Conservation (phyloP, 371 early-diverging fungal genomes). For the Syncephalastrum monosporum region DNA sequence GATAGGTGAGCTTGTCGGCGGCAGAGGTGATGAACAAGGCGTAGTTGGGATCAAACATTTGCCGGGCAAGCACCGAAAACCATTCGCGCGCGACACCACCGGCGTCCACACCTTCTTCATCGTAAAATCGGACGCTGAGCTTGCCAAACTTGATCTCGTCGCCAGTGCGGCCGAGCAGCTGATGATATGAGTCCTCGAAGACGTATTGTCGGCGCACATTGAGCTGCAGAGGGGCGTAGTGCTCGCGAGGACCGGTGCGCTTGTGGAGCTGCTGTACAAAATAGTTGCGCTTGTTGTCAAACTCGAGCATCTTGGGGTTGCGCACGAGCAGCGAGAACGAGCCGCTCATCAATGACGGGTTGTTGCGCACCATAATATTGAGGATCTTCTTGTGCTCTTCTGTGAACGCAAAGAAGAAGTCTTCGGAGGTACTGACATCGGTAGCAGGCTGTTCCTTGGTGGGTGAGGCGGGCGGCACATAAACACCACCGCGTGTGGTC, state of each 20-base stretch:
- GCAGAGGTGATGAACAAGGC: slow-evolving; percentile 97
- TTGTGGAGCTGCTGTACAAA: slow-evolving; percentile 95
- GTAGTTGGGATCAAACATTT: slow-evolving; percentile 99
- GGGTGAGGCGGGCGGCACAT: slow-evolving; percentile 19
- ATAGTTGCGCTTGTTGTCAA: slow-evolving; percentile 98
- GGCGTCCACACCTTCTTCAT: slow-evolving; percentile 98
- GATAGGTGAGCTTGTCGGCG: slow-evolving; percentile 94
- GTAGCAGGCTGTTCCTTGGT: slow-evolving; percentile 21
- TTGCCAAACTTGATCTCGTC: slow-evolving; percentile 94
- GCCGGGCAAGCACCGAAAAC: slow-evolving; percentile 94
- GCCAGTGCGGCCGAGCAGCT: slow-evolving; percentile 86
- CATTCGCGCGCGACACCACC: slow-evolving; percentile 99
- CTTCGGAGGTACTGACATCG: slow-evolving; percentile 49
- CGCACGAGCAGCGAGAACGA: slow-evolving; percentile 95
- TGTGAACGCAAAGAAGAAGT: slow-evolving; percentile 86
- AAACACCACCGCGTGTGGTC: slow-evolving; percentile 7
- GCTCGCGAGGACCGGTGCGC: slow-evolving; percentile 62
- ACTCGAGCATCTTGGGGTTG: slow-evolving; percentile 96
- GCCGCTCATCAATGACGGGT: slow-evolving; percentile 92
- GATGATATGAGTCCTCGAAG: slow-evolving; percentile 96
- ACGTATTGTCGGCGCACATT: slow-evolving; percentile 93
- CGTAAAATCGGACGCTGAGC: slow-evolving; percentile 92
- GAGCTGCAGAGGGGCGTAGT: slow-evolving; percentile 75
- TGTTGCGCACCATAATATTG: slow-evolving; percentile 96
- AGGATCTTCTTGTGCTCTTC: slow-evolving; percentile 95